Conservation (phyloP, 2,329 filamentous ascomycete genomes). For the Epichloe uncinata region DNA sequence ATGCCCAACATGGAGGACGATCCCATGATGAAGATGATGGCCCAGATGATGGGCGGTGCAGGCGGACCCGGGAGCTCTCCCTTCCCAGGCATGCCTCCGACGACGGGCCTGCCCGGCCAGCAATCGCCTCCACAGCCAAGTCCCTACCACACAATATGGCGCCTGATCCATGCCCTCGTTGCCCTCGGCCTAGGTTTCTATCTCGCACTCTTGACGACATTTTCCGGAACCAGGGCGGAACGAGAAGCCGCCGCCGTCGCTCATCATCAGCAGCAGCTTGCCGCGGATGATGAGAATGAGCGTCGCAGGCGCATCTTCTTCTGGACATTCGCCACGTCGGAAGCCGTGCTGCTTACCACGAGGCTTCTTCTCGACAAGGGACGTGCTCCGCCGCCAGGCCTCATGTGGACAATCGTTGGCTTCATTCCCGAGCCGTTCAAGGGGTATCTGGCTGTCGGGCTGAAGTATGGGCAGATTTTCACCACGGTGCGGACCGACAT, state of each 20-base stretch:
- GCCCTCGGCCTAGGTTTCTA: slow-evolving; percentile 58
- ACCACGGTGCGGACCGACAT: slow-evolving; percentile 59
- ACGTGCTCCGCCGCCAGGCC: slow-evolving; percentile 41
- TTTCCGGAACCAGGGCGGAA: slow-evolving; percentile 50
- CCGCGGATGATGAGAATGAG: slow-evolving; percentile 17
- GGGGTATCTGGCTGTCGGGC: slow-evolving; percentile 45
- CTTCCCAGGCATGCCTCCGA: slow-evolving; percentile 26
- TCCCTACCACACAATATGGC: slow-evolving; percentile 45
- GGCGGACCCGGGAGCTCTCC: slow-evolving; percentile 19
- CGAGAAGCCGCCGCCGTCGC: slow-evolving; percentile 32
- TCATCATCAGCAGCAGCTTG: slow-evolving; percentile 13
- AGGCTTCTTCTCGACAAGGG: slow-evolving; percentile 58
- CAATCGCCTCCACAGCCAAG: slow-evolving; percentile 19
- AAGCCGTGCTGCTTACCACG: slow-evolving; percentile 57
- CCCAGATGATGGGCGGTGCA: slow-evolving; percentile 50
- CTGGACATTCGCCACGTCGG: slow-evolving; percentile 67
- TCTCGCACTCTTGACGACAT: slow-evolving; percentile 53
- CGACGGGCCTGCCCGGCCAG: slow-evolving; percentile 28
- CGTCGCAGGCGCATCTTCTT: slow-evolving; percentile 41
- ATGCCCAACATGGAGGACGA: slow-evolving; percentile 16
- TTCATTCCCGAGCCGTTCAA: slow-evolving; percentile 53
- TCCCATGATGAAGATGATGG: slow-evolving; percentile 51
- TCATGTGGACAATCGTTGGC: slow-evolving; percentile 48
- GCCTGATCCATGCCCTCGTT: slow-evolving; percentile 59
- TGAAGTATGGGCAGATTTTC: slow-evolving; percentile 59